Evolutionary conservation across 371 early-diverging fungal genomes (phyloP), one percentile per base, ranked within the genome.

Genomic region (Apophysomyces variabilis): DNA sequence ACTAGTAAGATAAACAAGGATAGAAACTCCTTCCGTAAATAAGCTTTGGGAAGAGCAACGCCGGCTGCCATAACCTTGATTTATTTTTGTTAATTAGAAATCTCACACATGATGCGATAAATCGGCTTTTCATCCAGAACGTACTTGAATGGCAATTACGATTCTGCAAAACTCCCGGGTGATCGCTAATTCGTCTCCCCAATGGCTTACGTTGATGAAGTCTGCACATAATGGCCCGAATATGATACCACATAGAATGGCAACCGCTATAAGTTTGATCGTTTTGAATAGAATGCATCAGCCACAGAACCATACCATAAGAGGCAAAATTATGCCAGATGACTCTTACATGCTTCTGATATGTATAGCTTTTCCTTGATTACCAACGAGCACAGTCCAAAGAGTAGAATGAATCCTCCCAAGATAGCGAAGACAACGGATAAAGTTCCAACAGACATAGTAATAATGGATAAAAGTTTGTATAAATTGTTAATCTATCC

Each of bases 361-460:
- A 97, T 72, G 72, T 88, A 94, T 32, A 95, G 83, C 6, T 87
- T 83, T 65, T 97, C 95, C 73, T 96, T 96, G 61, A 94, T 79
- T 64, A 91, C 77, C 54, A 95, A 77, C 8, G 96, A 96, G 61
- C 95, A 79, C 41, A 95, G 83, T 0, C 94, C 92, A 64, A 91
- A 93, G 38, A 87, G 36, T 26, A 91, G 73, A 64, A 93, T 88
- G 69, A 96, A 95, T 13, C 88, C 88, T 45, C 94, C 94, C 13
- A 92, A 61, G 9, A 89, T 50, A 7, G 73, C 79, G 0, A 61
- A 26, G 13, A 61, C 7, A 9, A 46, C 38, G 13, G 63, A 63
- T 35, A 63, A 36, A n/a, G 14, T 61, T 47, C 21, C 54, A 21
- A 50, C 21, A 50, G 54, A 1, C 54, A 50, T 50, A 26, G 41